Evolutionary conservation across 2,329 filamentous ascomycete genomes (phyloP).

Genomic region (Trichoderma pleuroti): DNA sequence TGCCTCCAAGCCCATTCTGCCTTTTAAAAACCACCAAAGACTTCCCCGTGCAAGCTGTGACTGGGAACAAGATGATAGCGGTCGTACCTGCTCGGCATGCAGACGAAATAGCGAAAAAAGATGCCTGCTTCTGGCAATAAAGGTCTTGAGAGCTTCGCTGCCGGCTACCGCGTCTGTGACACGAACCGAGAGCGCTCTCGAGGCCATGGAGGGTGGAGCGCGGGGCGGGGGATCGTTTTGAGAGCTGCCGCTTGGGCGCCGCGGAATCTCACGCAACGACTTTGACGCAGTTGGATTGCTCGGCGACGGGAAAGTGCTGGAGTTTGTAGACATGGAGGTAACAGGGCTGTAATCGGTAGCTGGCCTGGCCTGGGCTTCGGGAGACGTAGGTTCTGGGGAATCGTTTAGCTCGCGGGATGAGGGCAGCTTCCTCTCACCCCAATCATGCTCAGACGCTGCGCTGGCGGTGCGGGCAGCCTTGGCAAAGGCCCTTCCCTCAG

Average conservation of each 20-base stretch:
- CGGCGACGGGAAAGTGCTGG: constrained; percentile 29
- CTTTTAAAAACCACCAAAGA: constrained; percentile 87
- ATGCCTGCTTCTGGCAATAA: constrained; percentile 67
- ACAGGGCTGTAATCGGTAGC: constrained; percentile 41
- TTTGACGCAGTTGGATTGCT: constrained; percentile 15
- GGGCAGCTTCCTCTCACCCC: constrained; percentile 30
- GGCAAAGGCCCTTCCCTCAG: constrained; percentile 57
- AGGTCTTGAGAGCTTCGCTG: constrained; percentile 66
- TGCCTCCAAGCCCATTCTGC: constrained; percentile 70
- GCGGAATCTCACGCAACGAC: constrained; percentile 13
- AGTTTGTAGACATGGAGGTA: constrained; percentile 35
- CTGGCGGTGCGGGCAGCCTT: constrained; percentile 42
- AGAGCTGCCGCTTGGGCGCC: constrained; percentile 27
- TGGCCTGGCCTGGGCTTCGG: constrained; percentile 27
- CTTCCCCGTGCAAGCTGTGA: constrained; percentile 68
- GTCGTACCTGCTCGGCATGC: constrained; percentile 70
- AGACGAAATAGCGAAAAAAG: constrained; percentile 73
- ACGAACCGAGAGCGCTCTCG: constrained; percentile 36
- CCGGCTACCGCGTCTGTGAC: constrained; percentile 46
- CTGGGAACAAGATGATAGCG: constrained; percentile 59
- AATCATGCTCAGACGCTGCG: constrained; percentile 32
- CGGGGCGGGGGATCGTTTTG: constrained; percentile 24
- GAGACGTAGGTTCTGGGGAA: constrained; percentile 30
- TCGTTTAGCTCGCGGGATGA: constrained; percentile 23
- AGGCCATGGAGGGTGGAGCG: constrained; percentile 25